Evolutionary conservation across 306 rosid species (phyloP).

Genomic region (Citrullus amarus): DNA sequence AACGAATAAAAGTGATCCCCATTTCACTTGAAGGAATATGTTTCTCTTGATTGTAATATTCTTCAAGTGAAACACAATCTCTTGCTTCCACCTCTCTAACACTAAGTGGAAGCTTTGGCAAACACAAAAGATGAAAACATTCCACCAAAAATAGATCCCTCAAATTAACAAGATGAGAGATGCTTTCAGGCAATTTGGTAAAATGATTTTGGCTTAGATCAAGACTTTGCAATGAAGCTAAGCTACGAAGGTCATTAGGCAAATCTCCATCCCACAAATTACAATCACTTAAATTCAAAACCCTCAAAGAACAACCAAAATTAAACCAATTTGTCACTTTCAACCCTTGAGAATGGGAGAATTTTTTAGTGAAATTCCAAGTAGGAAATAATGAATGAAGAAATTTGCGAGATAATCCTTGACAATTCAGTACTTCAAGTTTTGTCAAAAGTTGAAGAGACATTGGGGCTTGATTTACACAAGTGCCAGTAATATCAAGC

Average conservation of each 20-base stretch:
- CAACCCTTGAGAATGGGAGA: neutral
- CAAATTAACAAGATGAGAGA: slow-evolving; percentile 12
- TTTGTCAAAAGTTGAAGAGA: slow-evolving; percentile 9
- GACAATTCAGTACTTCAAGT: neutral
- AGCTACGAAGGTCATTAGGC: neutral
- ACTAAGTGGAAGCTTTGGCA: slow-evolving; percentile 10
- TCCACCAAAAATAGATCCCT: neutral
- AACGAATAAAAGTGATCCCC: slow-evolving; percentile 1
- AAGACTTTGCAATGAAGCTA: neutral
- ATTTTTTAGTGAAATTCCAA: neutral
- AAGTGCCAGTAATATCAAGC: neutral
- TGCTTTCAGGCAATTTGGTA: slow-evolving; percentile 1
- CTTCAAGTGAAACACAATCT: slow-evolving; percentile 4
- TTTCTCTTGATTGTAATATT: neutral
- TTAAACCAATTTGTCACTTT: neutral
- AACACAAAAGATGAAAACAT: slow-evolving; percentile 1
- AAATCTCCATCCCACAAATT: neutral
- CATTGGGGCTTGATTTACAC: neutral
- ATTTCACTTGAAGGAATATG: neutral
- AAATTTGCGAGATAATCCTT: neutral
- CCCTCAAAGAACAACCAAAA: neutral
- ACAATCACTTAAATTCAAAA: slow-evolving; percentile 5
- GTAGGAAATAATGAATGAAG: neutral
- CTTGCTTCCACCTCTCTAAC: neutral
- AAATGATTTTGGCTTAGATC: slow-evolving; percentile 7